These are phyloP conservation scores for Yueomyces sinensis DNA, from an alignment of 805 yeast genomes.

Conservation along the genomic window DNA sequence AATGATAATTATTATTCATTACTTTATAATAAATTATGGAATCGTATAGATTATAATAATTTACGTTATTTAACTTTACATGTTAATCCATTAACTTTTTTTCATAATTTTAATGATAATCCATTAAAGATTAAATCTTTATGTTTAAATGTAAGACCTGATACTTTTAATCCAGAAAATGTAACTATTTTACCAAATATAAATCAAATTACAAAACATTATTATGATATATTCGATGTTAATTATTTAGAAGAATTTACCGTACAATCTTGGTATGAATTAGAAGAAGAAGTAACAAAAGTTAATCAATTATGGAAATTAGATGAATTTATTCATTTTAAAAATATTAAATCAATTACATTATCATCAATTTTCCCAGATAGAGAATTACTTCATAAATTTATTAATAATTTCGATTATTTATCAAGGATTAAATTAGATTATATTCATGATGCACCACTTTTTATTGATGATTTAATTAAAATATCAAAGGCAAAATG, in stretches of 20 bases:
- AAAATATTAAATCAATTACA: constrained; percentile 20
- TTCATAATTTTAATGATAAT: constrained; percentile 6
- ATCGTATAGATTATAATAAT: constrained; percentile 9
- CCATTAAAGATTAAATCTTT: constrained; percentile 14
- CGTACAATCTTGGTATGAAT: constrained; percentile 28
- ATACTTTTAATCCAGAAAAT: constrained; percentile 9
- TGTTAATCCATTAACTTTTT: constrained; percentile 15
- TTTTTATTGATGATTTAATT: constrained; percentile 11
- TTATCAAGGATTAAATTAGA: constrained; percentile 25
- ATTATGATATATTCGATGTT: constrained; percentile 22
- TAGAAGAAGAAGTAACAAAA: constrained; percentile 5
- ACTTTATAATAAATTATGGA: constrained; percentile 4
- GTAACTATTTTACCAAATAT: constrained; percentile 1
- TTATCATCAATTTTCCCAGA: constrained; percentile 22
- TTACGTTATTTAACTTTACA: constrained; percentile 15
- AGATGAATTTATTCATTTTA: constrained; percentile 20
- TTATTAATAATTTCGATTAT: constrained; percentile 10
- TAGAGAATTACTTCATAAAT: constrained; percentile 3
- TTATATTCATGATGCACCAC: constrained; percentile 17
- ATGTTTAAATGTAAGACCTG: constrained; percentile 18
- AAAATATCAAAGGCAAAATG: constrained; percentile 14
- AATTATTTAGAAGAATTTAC: constrained; percentile 19
- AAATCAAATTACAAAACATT: constrained; percentile 3
- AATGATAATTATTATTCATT: constrained; percentile 6
- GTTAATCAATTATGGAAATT: constrained; percentile 16